Percentiles rank a stretch among this genome's conserved stretches.
Evolutionary conservation across 2,329 filamentous ascomycete species (phyloP).

Genomic region (Drechslerella dactyloides): DNA sequence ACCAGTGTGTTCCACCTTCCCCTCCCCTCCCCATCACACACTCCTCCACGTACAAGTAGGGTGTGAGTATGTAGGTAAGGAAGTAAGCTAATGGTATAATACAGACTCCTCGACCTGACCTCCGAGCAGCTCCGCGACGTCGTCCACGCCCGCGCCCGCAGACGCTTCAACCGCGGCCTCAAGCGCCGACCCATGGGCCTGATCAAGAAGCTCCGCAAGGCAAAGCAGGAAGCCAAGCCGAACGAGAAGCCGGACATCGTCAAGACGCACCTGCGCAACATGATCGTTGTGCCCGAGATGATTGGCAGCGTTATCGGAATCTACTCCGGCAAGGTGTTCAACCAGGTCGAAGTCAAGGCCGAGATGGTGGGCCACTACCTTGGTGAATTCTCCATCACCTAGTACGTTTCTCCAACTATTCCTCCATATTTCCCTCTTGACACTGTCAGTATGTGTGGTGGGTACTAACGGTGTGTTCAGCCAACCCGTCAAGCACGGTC

Average conservation of each 20-base stretch:
- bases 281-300: constrained; percentile 99
- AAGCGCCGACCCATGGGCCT: constrained; percentile 99
- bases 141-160: constrained; percentile 96
- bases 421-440: neutral
- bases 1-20: constrained; percentile 78
- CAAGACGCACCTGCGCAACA: constrained; percentile 99
- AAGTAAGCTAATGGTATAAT: constrained; percentile 43
- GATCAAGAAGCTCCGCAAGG: constrained; percentile 99
- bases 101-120: constrained; percentile 95
- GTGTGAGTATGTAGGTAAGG: too few species aligned
- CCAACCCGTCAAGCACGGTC: constrained; percentile 99
- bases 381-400: constrained; percentile 99
- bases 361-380: constrained; percentile 99
- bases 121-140: constrained; percentile 99
- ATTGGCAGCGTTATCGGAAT: constrained; percentile 98
- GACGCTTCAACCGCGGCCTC: constrained; percentile 98
- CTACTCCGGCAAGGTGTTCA: constrained; percentile 99
- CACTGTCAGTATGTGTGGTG: neutral
- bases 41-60: constrained; percentile 16
- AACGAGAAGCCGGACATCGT: constrained; percentile 99
- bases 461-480: constrained; percentile 61
- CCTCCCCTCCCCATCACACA: constrained; percentile 37
- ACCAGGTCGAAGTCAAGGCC: constrained; percentile 99
- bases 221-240: constrained; percentile 97
- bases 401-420: constrained; percentile 70